phyloP scores from a whole-genome alignment of 2,329 filamentous ascomycete genomes.

The Cytospora schulzeri region DNA sequence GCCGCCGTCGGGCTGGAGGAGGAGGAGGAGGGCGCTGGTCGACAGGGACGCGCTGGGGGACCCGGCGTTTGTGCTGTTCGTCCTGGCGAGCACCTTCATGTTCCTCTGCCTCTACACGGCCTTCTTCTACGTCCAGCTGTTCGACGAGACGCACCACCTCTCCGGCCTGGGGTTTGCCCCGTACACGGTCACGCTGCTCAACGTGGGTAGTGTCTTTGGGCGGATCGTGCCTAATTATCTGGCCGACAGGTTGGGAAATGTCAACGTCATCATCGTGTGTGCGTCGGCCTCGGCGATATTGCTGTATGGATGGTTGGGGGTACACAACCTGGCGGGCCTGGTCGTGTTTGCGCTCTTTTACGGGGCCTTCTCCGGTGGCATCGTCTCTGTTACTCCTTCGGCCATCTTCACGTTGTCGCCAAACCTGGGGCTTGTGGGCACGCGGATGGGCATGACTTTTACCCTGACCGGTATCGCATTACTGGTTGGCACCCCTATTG shows the following conservation, averaged over 20 bases:
- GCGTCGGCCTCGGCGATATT: constrained; percentile 39
- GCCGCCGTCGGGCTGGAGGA: constrained; percentile 33
- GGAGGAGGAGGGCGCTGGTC: constrained; percentile 41
- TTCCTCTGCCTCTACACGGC: constrained; percentile 52
- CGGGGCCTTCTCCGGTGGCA: constrained; percentile 48
- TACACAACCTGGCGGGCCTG: constrained; percentile 40
- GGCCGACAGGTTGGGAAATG: constrained; percentile 45
- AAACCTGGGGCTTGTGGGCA: constrained; percentile 42
- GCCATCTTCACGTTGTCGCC: constrained; percentile 41
- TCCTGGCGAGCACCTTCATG: constrained; percentile 40
- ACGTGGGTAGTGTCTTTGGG: constrained; percentile 49
- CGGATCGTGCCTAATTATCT: constrained; percentile 48
- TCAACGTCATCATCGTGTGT: constrained; percentile 43
- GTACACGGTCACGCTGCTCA: constrained; percentile 47
- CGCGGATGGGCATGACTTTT: constrained; percentile 47
- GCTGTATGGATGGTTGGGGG: constrained; percentile 44
- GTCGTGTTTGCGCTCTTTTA: constrained; percentile 47
- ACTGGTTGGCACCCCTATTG: constrained; percentile 53
- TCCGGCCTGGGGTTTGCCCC: constrained; percentile 39
- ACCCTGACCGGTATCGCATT: constrained; percentile 47
- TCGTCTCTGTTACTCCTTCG: constrained; percentile 46
- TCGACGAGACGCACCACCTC: constrained; percentile 44
- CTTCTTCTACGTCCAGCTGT: constrained; percentile 51
- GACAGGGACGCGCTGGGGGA: constrained; percentile 44
- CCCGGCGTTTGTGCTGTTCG: constrained; percentile 41